Evolutionary conservation across 768 basidiomycete genomes (phyloP).

Genomic region (Lanmaoa rubissima): DNA sequence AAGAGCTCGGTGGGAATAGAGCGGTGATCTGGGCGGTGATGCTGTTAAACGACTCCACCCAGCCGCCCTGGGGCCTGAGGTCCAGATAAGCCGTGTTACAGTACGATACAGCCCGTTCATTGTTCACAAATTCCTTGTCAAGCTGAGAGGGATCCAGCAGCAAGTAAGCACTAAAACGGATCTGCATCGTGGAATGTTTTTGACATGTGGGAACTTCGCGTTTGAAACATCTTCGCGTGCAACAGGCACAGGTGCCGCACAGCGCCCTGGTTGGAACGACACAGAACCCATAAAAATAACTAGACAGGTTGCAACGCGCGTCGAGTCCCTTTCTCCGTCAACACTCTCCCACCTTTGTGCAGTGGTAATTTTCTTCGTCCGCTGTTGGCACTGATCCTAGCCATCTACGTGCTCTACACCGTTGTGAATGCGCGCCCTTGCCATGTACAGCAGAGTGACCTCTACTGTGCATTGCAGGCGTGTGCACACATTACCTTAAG

Average conservation of each 20-base stretch:
- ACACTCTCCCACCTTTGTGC: not conserved
- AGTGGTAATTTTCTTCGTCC: not conserved
- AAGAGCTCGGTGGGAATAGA: too few species aligned
- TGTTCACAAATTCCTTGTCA: too few species aligned
- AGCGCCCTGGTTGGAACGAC: too few species aligned
- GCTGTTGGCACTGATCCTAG: not conserved
- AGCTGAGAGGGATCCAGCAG: not conserved
- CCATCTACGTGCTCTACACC: slow-evolving; percentile 11
- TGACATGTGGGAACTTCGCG: not conserved
- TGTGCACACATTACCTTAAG: slow-evolving; percentile 19
- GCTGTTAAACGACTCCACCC: too few species aligned
- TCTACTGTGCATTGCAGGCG: slow-evolving; percentile 27
- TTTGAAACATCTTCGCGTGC: too few species aligned
- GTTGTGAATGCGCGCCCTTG: slow-evolving; percentile 26
- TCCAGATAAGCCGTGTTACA: too few species aligned
- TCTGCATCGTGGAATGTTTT: not conserved
- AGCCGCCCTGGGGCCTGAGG: too few species aligned
- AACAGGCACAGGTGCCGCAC: too few species aligned
- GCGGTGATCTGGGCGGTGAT: too few species aligned
- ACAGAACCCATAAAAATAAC: not conserved
- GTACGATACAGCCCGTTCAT: too few species aligned
- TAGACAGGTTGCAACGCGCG: too few species aligned
- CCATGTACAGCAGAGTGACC: slow-evolving; percentile 21
- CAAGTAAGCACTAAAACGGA: not conserved
- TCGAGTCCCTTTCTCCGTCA: not conserved